Percentiles rank a stretch among this genome's conserved stretches.
Evolutionary conservation across 352 stramenopile species (phyloP).

Genomic region (Poterioochromonas sp.): DNA sequence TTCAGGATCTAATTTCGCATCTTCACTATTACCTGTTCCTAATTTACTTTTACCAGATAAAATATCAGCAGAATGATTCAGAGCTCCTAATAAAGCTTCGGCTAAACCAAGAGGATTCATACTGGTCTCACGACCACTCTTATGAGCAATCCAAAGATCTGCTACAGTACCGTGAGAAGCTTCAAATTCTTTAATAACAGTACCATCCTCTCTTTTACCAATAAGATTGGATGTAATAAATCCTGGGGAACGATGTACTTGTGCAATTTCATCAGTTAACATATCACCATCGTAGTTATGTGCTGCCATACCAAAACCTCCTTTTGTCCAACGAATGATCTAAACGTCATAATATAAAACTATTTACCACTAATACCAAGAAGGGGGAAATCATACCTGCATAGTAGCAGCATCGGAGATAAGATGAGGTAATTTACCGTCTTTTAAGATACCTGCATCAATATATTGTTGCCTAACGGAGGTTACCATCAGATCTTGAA

Average conservation of each 20-base stretch:
- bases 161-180: slow-evolving; percentile 70
- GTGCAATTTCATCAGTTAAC: slow-evolving; percentile 46
- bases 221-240: slow-evolving; percentile 76
- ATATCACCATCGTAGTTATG: slow-evolving; percentile 74
- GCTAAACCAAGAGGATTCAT: slow-evolving; percentile 69
- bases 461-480: slow-evolving; percentile 31
- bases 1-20: slow-evolving; percentile 15
- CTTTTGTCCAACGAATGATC: slow-evolving; percentile 47
- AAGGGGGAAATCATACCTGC: slow-evolving; percentile 55
- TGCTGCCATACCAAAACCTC: slow-evolving; percentile 68
- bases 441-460: slow-evolving; percentile 56
- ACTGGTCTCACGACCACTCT: slow-evolving; percentile 65
- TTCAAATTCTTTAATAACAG: slow-evolving; percentile 64
- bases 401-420: slow-evolving; percentile 74
- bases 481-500: no score
- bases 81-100: slow-evolving; percentile 58
- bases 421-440: slow-evolving; percentile 62
- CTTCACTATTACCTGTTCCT: background rate
- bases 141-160: slow-evolving; percentile 66
- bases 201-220: slow-evolving; percentile 57
- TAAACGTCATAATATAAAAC: no score
- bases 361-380: background rate
- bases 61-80: slow-evolving; percentile 32
- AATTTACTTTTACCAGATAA: background rate
- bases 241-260: slow-evolving; percentile 62